Evolutionary conservation across 2,329 filamentous ascomycete species (phyloP), one percentile per base, ranked within the genome.

Genomic region (Fusarium protoensiforme): DNA sequence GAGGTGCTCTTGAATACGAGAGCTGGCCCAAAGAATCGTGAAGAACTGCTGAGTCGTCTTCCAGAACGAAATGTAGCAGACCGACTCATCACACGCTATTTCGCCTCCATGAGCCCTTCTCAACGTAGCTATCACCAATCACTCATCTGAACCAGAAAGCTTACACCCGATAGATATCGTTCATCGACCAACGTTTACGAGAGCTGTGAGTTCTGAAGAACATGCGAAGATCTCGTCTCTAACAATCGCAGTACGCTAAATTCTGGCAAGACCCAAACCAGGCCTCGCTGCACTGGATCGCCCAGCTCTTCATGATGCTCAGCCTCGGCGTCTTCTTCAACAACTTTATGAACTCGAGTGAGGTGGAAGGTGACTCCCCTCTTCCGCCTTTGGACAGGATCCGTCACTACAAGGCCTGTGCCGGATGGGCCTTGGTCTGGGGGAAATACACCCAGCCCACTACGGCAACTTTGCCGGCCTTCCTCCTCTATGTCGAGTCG

Each of bases 111-210:
- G 69, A 87, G 84, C 62, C 87, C 88, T 20, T 86, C 87, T 43
- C 82, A 87, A 66, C 84, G 87, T 89, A 77, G 77, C 83, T 79
- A 22, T 41, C 6, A 14, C 16, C 20, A 7, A 27, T 24, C 59
- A 4, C 10, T 20, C 6, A 11, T 43, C 7, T 3, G 20, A 14
- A 20, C 10, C 3, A 33, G 22, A 48, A 14, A 20, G 18, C 67
- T 71, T 71, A 74, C 73, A 51, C 7, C 24, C 11, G 27, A 13
- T 61, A 90, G 87, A 88, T 65, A 83, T 88, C 9, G 76, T 90
- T 29, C 89, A 91, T 69, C 83, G 84, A 14, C 88, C 88, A 20
- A 86, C 84, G 0, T 90, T 89, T 63, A 82, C 84, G 18, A 85
- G 81, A 74, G 79, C 81, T 29, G 85, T 85, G 78, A 68, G 80